Base-by-base conservation (phyloP, 495 filamentous ascomycete genomes). In the Pyrenopolyporus hunteri region DNA sequence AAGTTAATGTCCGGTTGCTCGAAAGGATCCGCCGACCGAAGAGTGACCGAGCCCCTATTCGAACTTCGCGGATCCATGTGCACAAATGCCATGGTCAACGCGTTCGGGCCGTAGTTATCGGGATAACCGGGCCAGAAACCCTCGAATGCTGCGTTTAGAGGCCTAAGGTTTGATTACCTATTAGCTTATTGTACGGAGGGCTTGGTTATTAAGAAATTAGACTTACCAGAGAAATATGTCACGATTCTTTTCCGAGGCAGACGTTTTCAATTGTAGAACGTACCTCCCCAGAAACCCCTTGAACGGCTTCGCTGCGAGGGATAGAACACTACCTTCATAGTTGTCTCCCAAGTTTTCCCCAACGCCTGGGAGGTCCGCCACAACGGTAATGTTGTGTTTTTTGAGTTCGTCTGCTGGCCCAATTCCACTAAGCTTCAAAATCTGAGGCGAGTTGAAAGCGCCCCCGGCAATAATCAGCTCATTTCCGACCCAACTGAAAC, bases 331-430 rank as follows among this genome's bases (percentile, higher is more conserved):
- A 25, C 66, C 65, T 36, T 78, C 75, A 49, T 77, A 75, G 64
- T 85, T 83, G 52, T 87, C 84, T 61, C 77, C 76, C 4, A 86
- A 73, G 36, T 82, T 83, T 46, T 76, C 76, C 3, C 83, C 83
- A 1, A 86, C 83, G 8, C 81, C 83, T 6, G 82, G 83, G 0
- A 80, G 63, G 19, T 84, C 70, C 1, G 77, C 66, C 14, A 75
- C 58, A 20, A 79, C 73, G n/a, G 74, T 63, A 36, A 87, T 84
- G 7, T 68, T 68, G 50, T 78, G 73, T 35, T 78, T 73, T 1
- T 68, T 51, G 9, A 85, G 71, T 40, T 85, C 81, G 0, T 74
- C 72, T 6, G 71, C 73, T 0, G 80, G 75, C 0, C 84, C 83
- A 44, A 87, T 79, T 6, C 83, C 83, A 13, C 75, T 81, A 2